Evolutionary conservation across 495 filamentous ascomycete species (phyloP).

Genomic region (Podospora fimiseda): DNA sequence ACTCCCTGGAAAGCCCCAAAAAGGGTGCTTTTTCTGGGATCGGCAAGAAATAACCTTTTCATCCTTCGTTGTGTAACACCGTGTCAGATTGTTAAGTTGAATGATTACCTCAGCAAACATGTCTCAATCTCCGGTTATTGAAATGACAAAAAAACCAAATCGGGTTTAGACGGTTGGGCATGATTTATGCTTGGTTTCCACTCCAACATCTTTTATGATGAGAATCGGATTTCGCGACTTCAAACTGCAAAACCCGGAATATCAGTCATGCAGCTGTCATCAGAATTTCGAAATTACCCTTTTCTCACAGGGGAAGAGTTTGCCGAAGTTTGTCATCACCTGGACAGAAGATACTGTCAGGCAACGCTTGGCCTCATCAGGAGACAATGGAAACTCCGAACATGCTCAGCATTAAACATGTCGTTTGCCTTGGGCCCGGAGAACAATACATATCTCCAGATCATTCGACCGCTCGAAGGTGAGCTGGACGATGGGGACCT

Average conservation of each 20-base stretch:
- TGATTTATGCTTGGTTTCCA: neutral
- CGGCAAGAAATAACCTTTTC: too few relatives aligned
- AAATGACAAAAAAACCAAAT: neutral
- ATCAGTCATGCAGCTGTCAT: neutral
- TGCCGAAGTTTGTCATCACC: slow-evolving; percentile 50
- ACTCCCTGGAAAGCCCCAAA: too few relatives aligned
- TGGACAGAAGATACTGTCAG: slow-evolving; percentile 49
- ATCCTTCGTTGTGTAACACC: too few relatives aligned
- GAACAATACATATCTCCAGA: slow-evolving; percentile 40
- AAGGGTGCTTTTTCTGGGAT: too few relatives aligned
- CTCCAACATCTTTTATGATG: too few relatives aligned
- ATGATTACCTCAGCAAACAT: neutral
- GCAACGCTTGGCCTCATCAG: slow-evolving; percentile 44
- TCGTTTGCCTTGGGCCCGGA: slow-evolving; percentile 25
- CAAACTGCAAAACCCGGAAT: neutral
- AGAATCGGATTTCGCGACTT: too few relatives aligned
- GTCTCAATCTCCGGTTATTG: neutral
- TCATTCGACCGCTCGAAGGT: slow-evolving; percentile 39
- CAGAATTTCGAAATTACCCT: slow-evolving; percentile 42
- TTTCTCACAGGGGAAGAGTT: slow-evolving; percentile 56
- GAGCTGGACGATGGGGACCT: slow-evolving; percentile 38
- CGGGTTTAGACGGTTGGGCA: neutral
- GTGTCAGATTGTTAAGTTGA: neutral
- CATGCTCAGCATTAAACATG: slow-evolving; percentile 30
- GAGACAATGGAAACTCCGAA: slow-evolving; percentile 34